phyloP scores from a whole-genome alignment of 2,329 filamentous ascomycete species.

The Colletotrichum zoysiae region DNA sequence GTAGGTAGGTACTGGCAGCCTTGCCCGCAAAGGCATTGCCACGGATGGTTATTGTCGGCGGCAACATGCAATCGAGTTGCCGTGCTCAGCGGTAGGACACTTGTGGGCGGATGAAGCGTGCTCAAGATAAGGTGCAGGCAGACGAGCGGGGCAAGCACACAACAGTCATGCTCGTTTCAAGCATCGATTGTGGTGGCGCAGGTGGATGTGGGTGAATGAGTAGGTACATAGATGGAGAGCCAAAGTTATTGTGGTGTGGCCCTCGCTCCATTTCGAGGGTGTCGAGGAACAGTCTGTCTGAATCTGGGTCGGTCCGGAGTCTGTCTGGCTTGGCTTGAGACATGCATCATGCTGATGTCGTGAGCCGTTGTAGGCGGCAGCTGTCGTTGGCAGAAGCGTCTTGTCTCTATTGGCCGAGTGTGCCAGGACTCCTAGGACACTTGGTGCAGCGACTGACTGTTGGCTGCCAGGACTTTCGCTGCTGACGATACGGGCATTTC shows the following conservation, averaged over 20 bases:
- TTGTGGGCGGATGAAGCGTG: conserved; percentile 8
- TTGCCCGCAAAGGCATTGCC: neutral
- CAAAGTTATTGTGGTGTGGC: conserved; percentile 21
- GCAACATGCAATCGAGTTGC: neutral
- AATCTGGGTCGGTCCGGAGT: conserved; percentile 16
- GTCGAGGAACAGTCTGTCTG: conserved; percentile 5
- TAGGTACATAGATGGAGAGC: neutral
- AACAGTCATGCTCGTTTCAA: conserved; percentile 1
- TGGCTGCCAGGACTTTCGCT: conserved; percentile 25
- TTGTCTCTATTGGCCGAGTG: conserved; percentile 1
- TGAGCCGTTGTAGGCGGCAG: neutral
- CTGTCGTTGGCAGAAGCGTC: neutral
- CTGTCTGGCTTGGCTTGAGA: conserved; percentile 26
- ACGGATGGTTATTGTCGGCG: neutral
- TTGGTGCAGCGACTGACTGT: neutral
- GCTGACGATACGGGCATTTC: conserved; percentile 12
- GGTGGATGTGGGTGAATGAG: neutral
- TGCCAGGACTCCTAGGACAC: too few species aligned
- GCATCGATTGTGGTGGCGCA: neutral
- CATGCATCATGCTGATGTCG: conserved; percentile 26
- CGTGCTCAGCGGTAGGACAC: conserved; percentile 10
- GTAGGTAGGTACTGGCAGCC: neutral
- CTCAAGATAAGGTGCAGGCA: neutral
- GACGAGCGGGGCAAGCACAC: conserved; percentile 3
- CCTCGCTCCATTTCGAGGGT: neutral